Conservation (phyloP, 108 stramenopile species). For the Phaeodactylum tricornutum region DNA sequence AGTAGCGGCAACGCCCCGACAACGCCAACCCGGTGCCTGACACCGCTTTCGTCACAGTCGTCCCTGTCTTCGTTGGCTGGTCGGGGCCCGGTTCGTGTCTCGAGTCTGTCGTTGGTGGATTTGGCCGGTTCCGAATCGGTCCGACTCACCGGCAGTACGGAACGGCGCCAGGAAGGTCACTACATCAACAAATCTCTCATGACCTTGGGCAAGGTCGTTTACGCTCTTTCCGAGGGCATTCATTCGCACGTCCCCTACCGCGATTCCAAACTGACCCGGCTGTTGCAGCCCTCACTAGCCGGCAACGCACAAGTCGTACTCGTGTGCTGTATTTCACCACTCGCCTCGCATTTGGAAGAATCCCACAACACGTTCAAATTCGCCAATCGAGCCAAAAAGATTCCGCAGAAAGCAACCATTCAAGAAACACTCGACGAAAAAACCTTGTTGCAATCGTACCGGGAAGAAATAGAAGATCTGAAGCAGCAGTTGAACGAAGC, state of each 20-base stretch:
- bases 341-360: conserved; percentile 65
- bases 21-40: not conserved
- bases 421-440: conserved; percentile 60
- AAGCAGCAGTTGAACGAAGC: conserved; percentile 67
- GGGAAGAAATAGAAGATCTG: conserved; percentile 76
- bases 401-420: conserved; percentile 77
- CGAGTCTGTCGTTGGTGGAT: conserved; percentile 68
- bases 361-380: conserved; percentile 91
- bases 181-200: conserved; percentile 96
- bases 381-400: conserved; percentile 81
- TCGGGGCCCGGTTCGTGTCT: conserved; percentile 39
- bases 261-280: conserved; percentile 89
- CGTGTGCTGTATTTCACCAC: conserved; percentile 76
- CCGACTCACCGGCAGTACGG: conserved; percentile 59
- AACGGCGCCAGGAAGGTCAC: conserved; percentile 91
- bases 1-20: conserved; percentile 9
- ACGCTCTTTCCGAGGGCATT: conserved; percentile 51
- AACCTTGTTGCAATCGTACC: conserved; percentile 68
- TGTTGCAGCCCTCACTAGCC: conserved; percentile 82
- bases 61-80: conserved; percentile 2
- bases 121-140: conserved; percentile 83
- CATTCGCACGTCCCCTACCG: conserved; percentile 58
- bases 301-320: conserved; percentile 87
- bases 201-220: conserved; percentile 87
- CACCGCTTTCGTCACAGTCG: conserved; percentile 10